Conservation (phyloP, 805 yeast species). For the Wickerhamomyces silvicola region DNA sequence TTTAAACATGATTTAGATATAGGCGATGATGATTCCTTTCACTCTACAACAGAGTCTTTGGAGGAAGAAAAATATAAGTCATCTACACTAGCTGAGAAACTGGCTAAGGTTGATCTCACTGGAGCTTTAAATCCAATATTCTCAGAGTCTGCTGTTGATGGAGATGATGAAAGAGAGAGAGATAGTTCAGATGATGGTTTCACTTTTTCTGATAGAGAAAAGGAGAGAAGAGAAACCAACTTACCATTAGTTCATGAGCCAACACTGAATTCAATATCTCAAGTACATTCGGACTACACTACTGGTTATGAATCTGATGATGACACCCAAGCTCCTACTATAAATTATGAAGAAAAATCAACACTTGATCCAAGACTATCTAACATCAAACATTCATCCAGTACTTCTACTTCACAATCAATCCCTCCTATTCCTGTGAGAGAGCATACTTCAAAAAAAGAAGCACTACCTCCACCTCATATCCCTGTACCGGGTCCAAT, state of each 20-base stretch:
- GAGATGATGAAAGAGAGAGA: conserved; percentile 25
- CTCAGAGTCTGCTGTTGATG: conserved; percentile 24
- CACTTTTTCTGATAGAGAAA: conserved; percentile 15
- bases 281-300: conserved; percentile 26
- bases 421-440: conserved; percentile 3
- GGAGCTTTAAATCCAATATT: conserved; percentile 5
- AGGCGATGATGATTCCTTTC: conserved; percentile 6
- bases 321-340: conserved; percentile 26
- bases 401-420: conserved; percentile 1
- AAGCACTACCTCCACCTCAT: conserved; percentile 19
- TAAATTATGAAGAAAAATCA: neutral
- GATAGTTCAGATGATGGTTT: conserved; percentile 21
- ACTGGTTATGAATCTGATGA: conserved; percentile 75
- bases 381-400: no score
- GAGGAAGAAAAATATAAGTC: conserved; percentile 5
- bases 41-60: conserved; percentile 9
- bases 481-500: conserved; percentile 16
- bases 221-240: conserved; percentile 12
- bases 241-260: conserved; percentile 3
- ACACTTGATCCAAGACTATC: conserved; percentile 1
- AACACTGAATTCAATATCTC: neutral
- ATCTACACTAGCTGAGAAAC: conserved; percentile 10
- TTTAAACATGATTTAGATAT: neutral
- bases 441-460: no score
- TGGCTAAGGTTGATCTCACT: conserved; percentile 10